Evolutionary conservation across 257 asterid genomes (phyloP).

Genomic region (Nicotiana attenuata): DNA sequence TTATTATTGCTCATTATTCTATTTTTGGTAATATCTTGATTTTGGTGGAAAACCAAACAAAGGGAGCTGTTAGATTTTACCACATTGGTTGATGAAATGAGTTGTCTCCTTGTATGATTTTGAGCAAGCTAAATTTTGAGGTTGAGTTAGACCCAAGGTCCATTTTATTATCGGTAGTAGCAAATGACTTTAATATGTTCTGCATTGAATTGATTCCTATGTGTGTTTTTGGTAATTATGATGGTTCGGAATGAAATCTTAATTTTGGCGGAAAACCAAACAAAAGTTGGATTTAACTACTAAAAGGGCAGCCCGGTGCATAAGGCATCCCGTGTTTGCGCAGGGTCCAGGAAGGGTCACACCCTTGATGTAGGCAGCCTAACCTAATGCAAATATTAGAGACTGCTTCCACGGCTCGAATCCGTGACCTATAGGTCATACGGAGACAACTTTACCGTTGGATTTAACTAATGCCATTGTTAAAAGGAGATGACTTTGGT

Average conservation of each 20-base stretch:
- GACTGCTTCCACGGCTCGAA: no score
- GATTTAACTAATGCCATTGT: neutral
- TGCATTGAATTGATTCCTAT: neutral
- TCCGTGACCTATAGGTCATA: no score
- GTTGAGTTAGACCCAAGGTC: no score
- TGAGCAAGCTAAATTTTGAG: no score
- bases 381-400: no score
- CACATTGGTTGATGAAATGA: no score
- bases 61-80: neutral
- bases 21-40: neutral
- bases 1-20: neutral
- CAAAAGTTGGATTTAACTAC: neutral
- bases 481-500: neutral
- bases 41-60: neutral
- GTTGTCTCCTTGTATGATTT: no score
- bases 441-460: neutral
- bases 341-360: no score
- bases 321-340: no score
- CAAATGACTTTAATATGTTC: neutral
- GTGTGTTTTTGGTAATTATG: neutral
- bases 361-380: no score
- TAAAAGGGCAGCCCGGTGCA: neutral
- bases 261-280: neutral
- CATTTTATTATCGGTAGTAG: no score
- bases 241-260: neutral